A percentile compares a stretch with the other conserved stretches of the same genome.
Evolutionary conservation across 1,139 yeast genomes (phyloP).

Genomic region (Suzukiozyma palmioleophila): DNA sequence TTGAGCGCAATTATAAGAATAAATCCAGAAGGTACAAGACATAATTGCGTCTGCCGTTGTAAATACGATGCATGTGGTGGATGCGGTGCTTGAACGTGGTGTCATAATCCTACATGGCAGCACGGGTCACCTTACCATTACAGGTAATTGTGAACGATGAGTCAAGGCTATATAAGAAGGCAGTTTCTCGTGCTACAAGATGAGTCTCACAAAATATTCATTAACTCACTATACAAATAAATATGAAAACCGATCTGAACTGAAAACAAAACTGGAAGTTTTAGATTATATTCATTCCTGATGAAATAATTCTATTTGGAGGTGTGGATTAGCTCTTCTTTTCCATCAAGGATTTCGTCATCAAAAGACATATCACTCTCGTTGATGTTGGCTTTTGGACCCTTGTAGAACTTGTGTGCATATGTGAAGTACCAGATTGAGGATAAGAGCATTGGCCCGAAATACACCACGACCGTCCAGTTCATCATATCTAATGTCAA

Average conservation of each 20-base stretch:
- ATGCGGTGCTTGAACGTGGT: no score
- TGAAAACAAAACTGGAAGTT: background rate
- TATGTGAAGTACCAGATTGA: slow-evolving; percentile 49
- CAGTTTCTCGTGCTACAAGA: no score
- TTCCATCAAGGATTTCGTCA: slow-evolving; percentile 10
- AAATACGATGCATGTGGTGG: no score
- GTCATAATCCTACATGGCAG: no score
- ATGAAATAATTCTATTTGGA: slow-evolving; percentile 1
- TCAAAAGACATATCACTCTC: slow-evolving; percentile 22
- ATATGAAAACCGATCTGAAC: background rate
- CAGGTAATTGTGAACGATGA: no score
- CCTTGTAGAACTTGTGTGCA: slow-evolving; percentile 63
- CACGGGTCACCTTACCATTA: no score
- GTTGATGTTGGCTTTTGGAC: slow-evolving; percentile 62
- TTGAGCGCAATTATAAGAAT: no score
- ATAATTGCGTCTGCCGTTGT: no score
- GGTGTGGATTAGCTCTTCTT: slow-evolving; percentile 3
- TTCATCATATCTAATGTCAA: slow-evolving; percentile 52
- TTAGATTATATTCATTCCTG: background rate
- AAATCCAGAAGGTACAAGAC: no score
- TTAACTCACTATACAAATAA: background rate
- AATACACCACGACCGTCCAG: slow-evolving; percentile 68
- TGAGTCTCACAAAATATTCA: background rate
- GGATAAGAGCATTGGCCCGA: slow-evolving; percentile 57
- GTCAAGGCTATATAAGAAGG: no score